These are phyloP conservation scores for Asterochloris sp. DNA, from an alignment of 139 green algal genomes.

Conservation along the genomic window DNA sequence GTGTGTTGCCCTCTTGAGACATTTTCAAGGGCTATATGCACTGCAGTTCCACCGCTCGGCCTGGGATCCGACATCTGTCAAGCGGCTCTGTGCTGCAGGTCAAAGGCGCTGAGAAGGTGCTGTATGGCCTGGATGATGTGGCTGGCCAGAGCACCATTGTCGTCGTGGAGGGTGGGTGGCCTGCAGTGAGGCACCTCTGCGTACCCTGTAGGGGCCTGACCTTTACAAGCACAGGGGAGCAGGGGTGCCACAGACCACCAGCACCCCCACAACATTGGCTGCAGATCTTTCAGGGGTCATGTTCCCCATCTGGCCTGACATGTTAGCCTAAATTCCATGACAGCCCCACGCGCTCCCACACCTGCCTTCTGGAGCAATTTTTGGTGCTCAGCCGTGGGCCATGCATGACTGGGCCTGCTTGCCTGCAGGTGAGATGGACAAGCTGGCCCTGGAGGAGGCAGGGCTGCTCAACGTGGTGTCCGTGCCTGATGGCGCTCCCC, in stretches of 20 bases:
- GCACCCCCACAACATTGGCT: no score
- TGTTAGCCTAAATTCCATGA: no score
- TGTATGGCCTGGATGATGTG: conserved; percentile 90
- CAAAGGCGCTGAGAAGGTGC: conserved; percentile 69
- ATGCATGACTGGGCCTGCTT: neutral
- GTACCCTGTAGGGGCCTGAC: conserved; percentile 51
- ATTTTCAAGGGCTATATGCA: no score
- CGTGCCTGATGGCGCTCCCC: conserved; percentile 51
- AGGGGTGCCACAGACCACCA: no score
- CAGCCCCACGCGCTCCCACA: no score
- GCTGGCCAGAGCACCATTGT: conserved; percentile 46
- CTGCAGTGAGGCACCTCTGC: conserved; percentile 76
- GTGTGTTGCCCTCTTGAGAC: no score
- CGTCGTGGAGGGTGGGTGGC: conserved; percentile 91
- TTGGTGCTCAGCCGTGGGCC: neutral
- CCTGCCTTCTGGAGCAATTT: neutral
- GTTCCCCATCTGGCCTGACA: no score
- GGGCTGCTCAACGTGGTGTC: conserved; percentile 70
- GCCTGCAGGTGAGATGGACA: conserved; percentile 81
- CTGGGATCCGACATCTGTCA: no score
- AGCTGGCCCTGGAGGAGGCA: conserved; percentile 77
- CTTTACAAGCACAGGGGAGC: no score
- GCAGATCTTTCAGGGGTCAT: no score
- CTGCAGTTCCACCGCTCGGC: no score
- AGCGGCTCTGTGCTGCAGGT: conserved; percentile 21